Evolutionary conservation across 164 flowering plant species (phyloP), one percentile per base, ranked within the genome.

Genomic region (Macadamia tetraphylla): DNA sequence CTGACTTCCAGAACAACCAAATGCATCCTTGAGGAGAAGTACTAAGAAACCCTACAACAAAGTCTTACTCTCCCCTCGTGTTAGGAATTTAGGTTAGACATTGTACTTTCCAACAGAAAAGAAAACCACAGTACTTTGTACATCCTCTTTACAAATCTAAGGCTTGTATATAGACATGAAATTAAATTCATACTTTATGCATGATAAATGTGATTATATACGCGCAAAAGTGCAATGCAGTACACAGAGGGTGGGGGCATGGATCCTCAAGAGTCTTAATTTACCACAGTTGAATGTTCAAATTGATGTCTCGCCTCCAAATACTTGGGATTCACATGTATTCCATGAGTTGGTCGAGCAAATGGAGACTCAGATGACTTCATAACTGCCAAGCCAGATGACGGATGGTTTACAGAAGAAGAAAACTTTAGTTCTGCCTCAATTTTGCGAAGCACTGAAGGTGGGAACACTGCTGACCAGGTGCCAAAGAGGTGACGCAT

Each of bases 401-500:
- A 62, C 69, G 81, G 86, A 60, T 71, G 76, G 51, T 76, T 80
- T 56, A 71, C 70, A 17, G 82, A n/a, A 6, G 85, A 71, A 62
- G 95, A 77, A 70, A 90, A 81, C 32, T 85, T 86, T 73, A 92
- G 75, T 60, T 84, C 82, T 1, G 74, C 67, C 72, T 84, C 96
- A 71, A 95, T 89, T 72, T 76, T 83, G 18, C 73, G 77, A 60
- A 95, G 91, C 6, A 84, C 83, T 4, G 85, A 64, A 57, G 77
- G 70, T 18, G 99, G 96, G 73, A 95, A 95, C 13, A 92, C 90
- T 31, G 88, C 63, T 62, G 91, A 77, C 99, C 98, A 95, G 0
- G 99, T 95, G 13, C 94, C 84, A 83, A 92, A 95, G 42, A 95
- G 92, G 70, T 92, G 98, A 55, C 88, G 90, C 97, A 95, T 88